Percentiles rank a stretch among this genome's conserved stretches.
Conservation (phyloP, 179 eudicot genomes). For the Beta lomatogona region DNA sequence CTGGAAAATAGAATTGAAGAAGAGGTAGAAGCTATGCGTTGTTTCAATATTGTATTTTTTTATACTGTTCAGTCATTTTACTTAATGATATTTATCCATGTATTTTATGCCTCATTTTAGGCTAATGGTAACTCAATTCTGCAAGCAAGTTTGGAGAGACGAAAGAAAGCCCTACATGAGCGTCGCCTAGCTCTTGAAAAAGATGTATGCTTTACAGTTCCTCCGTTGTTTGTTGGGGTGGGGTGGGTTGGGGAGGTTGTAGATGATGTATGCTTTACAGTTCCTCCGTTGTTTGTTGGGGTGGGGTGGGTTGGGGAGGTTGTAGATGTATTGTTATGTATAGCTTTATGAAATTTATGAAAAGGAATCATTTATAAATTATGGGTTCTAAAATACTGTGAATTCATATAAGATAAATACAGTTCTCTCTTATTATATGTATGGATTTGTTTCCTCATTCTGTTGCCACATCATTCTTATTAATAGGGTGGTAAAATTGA, state of each 20-base stretch:
- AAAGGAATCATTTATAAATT: background rate
- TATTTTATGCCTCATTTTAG: constrained; percentile 33
- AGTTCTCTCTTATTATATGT: background rate
- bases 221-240: background rate
- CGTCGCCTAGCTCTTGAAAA: constrained; percentile 81
- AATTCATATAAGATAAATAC: background rate
- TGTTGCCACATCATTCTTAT: background rate
- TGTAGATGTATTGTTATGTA: background rate
- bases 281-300: background rate
- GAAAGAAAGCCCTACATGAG: constrained; percentile 63
- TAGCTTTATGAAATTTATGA: background rate
- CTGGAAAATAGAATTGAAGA: constrained; percentile 50
- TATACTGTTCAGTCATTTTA: background rate
- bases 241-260: background rate
- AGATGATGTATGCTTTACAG: constrained; percentile 47
- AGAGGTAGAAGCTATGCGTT: constrained; percentile 50
- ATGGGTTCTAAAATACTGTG: background rate
- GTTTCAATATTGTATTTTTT: background rate
- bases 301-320: background rate
- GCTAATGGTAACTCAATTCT: constrained; percentile 55
- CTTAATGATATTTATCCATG: background rate
- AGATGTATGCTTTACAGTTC: constrained; percentile 56
- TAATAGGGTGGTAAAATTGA: background rate
- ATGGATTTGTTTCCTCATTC: background rate
- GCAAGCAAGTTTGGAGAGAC: constrained; percentile 58